Evolutionary conservation across 495 filamentous ascomycete genomes (phyloP), one percentile per base, ranked within the genome.

Genomic region (Articulospora tetracladia): DNA sequence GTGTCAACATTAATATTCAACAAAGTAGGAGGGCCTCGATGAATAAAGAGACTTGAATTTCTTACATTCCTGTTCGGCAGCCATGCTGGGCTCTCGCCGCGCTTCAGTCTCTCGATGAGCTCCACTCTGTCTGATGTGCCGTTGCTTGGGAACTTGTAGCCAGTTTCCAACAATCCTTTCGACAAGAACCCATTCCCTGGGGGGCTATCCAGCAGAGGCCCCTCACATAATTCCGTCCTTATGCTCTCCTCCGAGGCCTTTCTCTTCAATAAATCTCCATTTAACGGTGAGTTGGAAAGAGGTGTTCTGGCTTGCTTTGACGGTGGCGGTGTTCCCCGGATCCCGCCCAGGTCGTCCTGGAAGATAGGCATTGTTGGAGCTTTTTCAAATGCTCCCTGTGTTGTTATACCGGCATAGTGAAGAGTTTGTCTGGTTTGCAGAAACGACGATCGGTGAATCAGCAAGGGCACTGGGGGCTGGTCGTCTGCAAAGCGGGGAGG

Each of bases 31-130:
- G 23, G 23, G 10, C 1, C 32, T 39, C n/a, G n/a, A 44, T 7
- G 39, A 44, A 44, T 17, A 44, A 44, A n/a, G 15, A n/a, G 15
- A 44, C 17, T 8, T 44, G 39, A 17, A 7, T n/a, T 44, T 78
- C 83, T 69, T 78, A 92, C 89, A 76, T 82, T 77, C 65, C 76
- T 76, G 69, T 81, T 81, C 34, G 84, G 82, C 25, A 82, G 75
- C 91, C 92, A 95, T 19, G 85, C 86, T 51, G 88, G 87, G 57
- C 83, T 88, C 71, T 93, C 86, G 36, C 85, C 83, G 72, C 80
- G 82, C 76, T 97, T 98, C 63, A 97, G 80, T 61, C 87, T 80
- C 72, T 91, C 84, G 60, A 97, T 97, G 61, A 96, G 79, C 72
- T 92, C 86, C 52, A 83, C 85, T 61, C 93, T 82, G 66, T 90